A percentile compares a stretch with the other conserved stretches of the same genome.
Evolutionary conservation across 805 yeast species (phyloP).

Genomic region (Ascoidea rubescens): DNA sequence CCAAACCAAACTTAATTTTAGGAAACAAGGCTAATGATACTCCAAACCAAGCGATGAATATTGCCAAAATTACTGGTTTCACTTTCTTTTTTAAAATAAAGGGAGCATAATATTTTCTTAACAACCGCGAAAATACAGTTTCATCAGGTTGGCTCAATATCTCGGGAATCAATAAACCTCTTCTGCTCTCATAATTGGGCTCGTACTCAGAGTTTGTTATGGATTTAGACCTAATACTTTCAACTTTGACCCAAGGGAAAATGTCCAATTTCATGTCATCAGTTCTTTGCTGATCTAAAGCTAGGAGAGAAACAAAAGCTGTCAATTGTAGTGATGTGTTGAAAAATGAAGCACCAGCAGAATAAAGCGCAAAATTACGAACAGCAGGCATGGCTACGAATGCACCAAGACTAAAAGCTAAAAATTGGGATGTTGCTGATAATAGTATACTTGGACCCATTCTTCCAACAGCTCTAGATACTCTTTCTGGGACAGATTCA

Average conservation of each 20-base stretch:
- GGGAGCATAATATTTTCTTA: slow-evolving; percentile 44
- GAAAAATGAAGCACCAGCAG: slow-evolving; percentile 72
- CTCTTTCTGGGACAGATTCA: slow-evolving; percentile 39
- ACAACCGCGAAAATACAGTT: slow-evolving; percentile 24
- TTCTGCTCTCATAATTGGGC: slow-evolving; percentile 1
- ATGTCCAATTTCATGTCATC: slow-evolving; percentile 49
- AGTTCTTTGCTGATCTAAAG: slow-evolving; percentile 49
- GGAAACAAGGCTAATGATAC: slow-evolving; percentile 61
- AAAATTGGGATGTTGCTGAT: slow-evolving; percentile 65
- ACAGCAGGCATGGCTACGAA: slow-evolving; percentile 93
- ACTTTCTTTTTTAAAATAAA: slow-evolving; percentile 33
- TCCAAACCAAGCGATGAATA: slow-evolving; percentile 53
- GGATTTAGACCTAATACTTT: not conserved
- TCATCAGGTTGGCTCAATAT: slow-evolving; percentile 17
- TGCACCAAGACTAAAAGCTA: slow-evolving; percentile 69
- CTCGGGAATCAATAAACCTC: slow-evolving; percentile 8
- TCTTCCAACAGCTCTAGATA: slow-evolving; percentile 50
- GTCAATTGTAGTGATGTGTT: slow-evolving; percentile 75
- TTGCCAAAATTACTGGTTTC: slow-evolving; percentile 31
- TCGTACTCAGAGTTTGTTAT: slow-evolving; percentile 1
- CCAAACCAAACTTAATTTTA: slow-evolving; percentile 61
- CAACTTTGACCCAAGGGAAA: slow-evolving; percentile 36
- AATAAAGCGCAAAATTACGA: slow-evolving; percentile 79
- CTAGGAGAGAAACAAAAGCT: slow-evolving; percentile 57
- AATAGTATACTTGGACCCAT: slow-evolving; percentile 82